Evolutionary conservation across 306 rosid species (phyloP).

Genomic region (Vigna angularis): DNA sequence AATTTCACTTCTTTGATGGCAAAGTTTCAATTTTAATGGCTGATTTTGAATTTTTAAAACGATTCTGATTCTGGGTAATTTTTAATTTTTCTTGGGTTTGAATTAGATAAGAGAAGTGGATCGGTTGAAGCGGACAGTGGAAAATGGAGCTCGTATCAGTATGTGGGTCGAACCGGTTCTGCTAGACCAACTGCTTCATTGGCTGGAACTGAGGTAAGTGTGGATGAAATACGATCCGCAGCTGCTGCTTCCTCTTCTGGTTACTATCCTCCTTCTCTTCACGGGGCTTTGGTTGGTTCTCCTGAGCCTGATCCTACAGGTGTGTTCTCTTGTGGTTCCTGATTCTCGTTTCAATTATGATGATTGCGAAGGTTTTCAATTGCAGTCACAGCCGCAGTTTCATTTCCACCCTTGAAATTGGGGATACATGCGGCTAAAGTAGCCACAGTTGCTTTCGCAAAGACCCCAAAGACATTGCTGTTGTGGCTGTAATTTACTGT

Average conservation of each 20-base stretch:
- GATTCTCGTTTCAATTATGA: slow-evolving; percentile 32
- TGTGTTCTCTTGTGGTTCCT: slow-evolving; percentile 40
- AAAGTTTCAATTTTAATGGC: slow-evolving; percentile 13
- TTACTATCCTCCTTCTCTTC: slow-evolving; percentile 82
- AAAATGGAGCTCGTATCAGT: slow-evolving; percentile 74
- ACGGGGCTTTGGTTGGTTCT: slow-evolving; percentile 68
- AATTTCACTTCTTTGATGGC: slow-evolving; percentile 22
- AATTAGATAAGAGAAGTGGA: slow-evolving; percentile 60
- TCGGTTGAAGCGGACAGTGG: slow-evolving; percentile 62
- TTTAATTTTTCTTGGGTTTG: neutral
- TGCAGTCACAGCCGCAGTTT: neutral
- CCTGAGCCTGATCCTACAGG: slow-evolving; percentile 74
- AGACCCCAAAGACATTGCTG: neutral
- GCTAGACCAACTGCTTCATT: slow-evolving; percentile 65
- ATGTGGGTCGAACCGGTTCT: slow-evolving; percentile 73
- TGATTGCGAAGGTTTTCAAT: slow-evolving; percentile 10
- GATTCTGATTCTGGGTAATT: slow-evolving; percentile 42
- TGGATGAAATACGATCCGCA: slow-evolving; percentile 91
- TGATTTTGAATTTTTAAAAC: neutral
- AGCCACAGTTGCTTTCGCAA: neutral
- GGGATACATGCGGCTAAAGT: neutral
- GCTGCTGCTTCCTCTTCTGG: slow-evolving; percentile 57
- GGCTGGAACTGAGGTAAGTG: slow-evolving; percentile 82
- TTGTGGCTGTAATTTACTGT: neutral
- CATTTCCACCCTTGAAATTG: neutral